A percentile compares a stretch with the other conserved stretches of the same genome.
These are phyloP conservation scores for Fusarium bulbicola DNA, from an alignment of 2,329 filamentous ascomycete genomes.

Conservation along the genomic window DNA sequence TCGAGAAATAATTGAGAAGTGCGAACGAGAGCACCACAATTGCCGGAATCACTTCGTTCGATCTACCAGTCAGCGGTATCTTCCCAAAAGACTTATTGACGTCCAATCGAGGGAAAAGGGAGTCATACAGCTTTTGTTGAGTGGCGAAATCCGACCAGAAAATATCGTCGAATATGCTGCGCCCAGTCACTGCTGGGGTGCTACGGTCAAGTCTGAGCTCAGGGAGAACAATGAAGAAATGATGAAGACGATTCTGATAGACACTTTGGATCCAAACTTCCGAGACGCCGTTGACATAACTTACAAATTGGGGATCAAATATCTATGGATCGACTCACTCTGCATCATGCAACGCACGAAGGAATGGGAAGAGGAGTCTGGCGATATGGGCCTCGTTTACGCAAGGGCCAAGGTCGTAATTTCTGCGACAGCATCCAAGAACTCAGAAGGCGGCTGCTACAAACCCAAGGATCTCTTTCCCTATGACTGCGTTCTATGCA, in stretches of 20 bases:
- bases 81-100: fast-evolving
- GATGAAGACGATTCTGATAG: neutral
- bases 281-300: neutral
- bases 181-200: fast-evolving
- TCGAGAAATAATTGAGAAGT: neutral
- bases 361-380: neutral
- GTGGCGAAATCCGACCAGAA: fast-evolving
- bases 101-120: neutral
- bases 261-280: neutral
- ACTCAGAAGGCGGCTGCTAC: neutral
- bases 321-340: neutral
- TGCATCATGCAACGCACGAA: neutral
- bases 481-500: neutral
- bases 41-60: neutral
- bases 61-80: fast-evolving
- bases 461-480: neutral
- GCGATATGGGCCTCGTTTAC: neutral
- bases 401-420: neutral
- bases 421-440: neutral
- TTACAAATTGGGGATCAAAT: neutral
- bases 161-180: fast-evolving
- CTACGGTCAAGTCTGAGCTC: neutral
- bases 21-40: neutral
- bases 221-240: neutral
- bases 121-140: fast-evolving